These are phyloP conservation scores for Sporisorium scitamineum DNA, from an alignment of 1,284 basidiomycete species.

Conservation along the genomic window DNA sequence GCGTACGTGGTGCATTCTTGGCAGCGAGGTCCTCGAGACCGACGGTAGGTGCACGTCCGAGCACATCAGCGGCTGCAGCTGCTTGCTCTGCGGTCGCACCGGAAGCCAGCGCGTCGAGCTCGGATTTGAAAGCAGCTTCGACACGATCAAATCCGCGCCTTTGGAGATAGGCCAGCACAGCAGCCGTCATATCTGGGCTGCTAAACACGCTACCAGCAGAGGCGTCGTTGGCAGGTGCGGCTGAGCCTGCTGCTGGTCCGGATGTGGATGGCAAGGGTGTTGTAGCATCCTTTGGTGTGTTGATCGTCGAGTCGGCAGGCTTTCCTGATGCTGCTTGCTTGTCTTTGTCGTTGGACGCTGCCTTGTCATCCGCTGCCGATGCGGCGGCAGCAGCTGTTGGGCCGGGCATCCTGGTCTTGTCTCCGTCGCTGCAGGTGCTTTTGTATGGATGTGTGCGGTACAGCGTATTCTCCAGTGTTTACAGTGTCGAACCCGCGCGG, in stretches of 20 bases:
- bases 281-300: slow-evolving; percentile 33
- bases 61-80: slow-evolving; percentile 48
- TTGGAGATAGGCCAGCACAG: slow-evolving; percentile 76
- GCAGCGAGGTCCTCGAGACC: slow-evolving; percentile 72
- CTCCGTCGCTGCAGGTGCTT: not conserved
- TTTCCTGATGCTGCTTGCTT: slow-evolving; percentile 5
- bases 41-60: slow-evolving; percentile 73
- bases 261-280: slow-evolving; percentile 21
- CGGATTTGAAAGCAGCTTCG: slow-evolving; percentile 79
- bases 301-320: slow-evolving; percentile 19
- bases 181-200: slow-evolving; percentile 47
- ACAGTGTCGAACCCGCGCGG: too few species aligned
- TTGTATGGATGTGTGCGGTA: too few species aligned
- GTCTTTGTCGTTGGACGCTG: slow-evolving; percentile 19
- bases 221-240: slow-evolving; percentile 25
- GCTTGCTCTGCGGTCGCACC: slow-evolving; percentile 49
- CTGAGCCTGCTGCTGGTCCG: slow-evolving; percentile 10
- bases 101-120: slow-evolving; percentile 72
- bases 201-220: slow-evolving; percentile 38
- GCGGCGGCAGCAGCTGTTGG: slow-evolving; percentile 23
- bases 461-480: too few species aligned
- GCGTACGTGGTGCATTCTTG: slow-evolving; percentile 64
- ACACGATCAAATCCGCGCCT: slow-evolving; percentile 82
- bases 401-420: slow-evolving; percentile 18
- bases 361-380: slow-evolving; percentile 33